Conservation (phyloP, 257 asterid genomes). For the Petunia axillaris region DNA sequence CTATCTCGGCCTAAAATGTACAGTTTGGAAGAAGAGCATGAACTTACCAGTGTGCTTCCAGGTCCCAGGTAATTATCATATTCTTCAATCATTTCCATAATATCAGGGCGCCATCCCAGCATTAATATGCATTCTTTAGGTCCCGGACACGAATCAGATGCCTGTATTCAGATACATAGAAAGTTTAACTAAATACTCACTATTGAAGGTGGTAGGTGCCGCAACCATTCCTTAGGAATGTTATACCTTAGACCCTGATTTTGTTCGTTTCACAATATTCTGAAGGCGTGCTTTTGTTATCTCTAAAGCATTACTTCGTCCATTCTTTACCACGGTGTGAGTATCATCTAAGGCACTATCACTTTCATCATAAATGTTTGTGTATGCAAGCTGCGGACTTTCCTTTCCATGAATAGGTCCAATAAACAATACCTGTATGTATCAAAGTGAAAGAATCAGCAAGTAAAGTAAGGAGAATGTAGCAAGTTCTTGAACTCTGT, state of each 20-base stretch:
- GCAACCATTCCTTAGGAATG: constrained; percentile 13
- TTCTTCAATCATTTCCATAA: constrained; percentile 85
- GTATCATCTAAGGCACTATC: constrained; percentile 41
- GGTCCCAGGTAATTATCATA: constrained; percentile 95
- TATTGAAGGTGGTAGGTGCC: constrained; percentile 28
- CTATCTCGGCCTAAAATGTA: constrained; percentile 7
- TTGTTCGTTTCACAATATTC: constrained; percentile 75
- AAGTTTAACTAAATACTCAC: constrained; percentile 26
- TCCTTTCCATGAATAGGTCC: constrained; percentile 75
- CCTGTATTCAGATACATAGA: constrained; percentile 50
- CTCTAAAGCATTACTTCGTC: constrained; percentile 47
- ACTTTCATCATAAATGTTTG: constrained; percentile 40
- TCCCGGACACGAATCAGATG: constrained; percentile 67
- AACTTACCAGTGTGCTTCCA: constrained; percentile 79
- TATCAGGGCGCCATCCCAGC: constrained; percentile 95
- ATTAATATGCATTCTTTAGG: constrained; percentile 82
- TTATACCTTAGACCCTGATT: constrained; percentile 81
- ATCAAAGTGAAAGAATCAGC: constrained; percentile 24
- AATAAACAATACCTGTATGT: constrained; percentile 76
- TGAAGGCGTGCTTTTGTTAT: constrained; percentile 57
- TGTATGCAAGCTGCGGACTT: constrained; percentile 57
- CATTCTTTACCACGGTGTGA: constrained; percentile 47
- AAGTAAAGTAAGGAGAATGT: neutral
- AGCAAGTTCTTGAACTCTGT: neutral
- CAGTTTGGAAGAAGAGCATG: constrained; percentile 21